Evolutionary conservation across 2,329 filamentous ascomycete species (phyloP), one percentile per base, ranked within the genome.

Genomic region (Aspergillus viridinutans): DNA sequence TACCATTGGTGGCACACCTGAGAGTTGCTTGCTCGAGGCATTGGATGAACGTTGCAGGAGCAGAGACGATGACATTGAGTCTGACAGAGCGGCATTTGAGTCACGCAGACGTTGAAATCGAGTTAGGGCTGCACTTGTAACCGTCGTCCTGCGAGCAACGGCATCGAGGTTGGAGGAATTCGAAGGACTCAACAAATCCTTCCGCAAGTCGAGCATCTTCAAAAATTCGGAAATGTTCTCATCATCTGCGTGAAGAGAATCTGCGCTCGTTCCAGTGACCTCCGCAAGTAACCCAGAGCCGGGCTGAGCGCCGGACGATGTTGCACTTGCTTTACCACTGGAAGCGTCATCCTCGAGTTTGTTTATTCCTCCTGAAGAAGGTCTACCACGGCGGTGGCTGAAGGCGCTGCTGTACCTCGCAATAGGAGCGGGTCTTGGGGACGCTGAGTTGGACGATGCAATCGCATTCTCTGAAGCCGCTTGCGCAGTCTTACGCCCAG

Each of bases 401-500:
- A 99, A 99, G 68, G 92, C 96, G 73, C 93, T 97, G 73, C 91
- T 96, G 71, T 95, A 97, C 49, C 90, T 86, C 58, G 86, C 87
- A n/a, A 90, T 86, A 0, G 88, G 85, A 8, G 85, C 82, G 4
- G 90, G 90, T 60, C 89, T 89, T 2, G 93, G 92, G 7, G 92
- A 96, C 55, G 88, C 85, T 5, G 88, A 86, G 55, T 84, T 78
- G 7, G 90, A 86, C 38, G 85, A 85, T 9, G 88, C 82, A 57
- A 85, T 79, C 0, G 82, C 79, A 58, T 82, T 82, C 26, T 89
- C 85, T 54, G 84, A 81, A 14, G 83, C 77, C 6, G 85, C 76
- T 4, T 88, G 86, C 9, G 70, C 69, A 25, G 72, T 64, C 58
- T 72, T 69, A 62, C 77, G 70, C 52, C 74, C 60, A 57, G 74